phyloP scores from a whole-genome alignment of 306 rosid genomes.

The Dalbergia cochinchinensis region DNA sequence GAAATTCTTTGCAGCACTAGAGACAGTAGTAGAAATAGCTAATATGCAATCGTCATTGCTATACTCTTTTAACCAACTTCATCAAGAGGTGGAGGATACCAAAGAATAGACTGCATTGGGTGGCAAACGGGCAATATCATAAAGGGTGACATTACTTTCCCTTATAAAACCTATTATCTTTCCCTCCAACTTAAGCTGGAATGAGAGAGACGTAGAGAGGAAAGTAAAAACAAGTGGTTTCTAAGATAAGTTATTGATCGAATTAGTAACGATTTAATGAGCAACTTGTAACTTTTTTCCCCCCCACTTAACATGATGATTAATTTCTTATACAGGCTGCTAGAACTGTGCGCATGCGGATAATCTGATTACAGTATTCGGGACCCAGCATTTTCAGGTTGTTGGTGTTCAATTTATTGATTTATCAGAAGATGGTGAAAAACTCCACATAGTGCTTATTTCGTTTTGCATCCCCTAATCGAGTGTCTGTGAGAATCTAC shows the following conservation, averaged over 20 bases:
- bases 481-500: conserved; percentile 2
- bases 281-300: background rate
- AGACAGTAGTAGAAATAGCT: conserved; percentile 77
- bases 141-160: background rate
- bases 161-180: background rate
- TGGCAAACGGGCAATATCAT: conserved; percentile 2
- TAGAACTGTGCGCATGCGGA: conserved; percentile 2
- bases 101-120: conserved; percentile 38
- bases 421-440: conserved; percentile 28
- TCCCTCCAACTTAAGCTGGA: background rate
- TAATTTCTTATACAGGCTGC: conserved; percentile 38
- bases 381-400: conserved; percentile 14
- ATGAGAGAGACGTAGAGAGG: background rate
- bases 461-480: too few relatives aligned
- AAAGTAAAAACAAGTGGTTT: conserved; percentile 1
- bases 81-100: conserved; percentile 57
- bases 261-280: background rate
- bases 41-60: conserved; percentile 69
- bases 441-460: background rate
- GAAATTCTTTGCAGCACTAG: conserved; percentile 69
- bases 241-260: background rate
- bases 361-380: conserved; percentile 4
- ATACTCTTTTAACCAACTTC: conserved; percentile 62
- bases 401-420: conserved; percentile 22
- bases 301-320: background rate